A percentile compares a stretch with the other conserved stretches of the same genome.
phyloP scores from a whole-genome alignment of 2,329 filamentous ascomycete genomes.

The Immersiporthe knoxdaviesiana region DNA sequence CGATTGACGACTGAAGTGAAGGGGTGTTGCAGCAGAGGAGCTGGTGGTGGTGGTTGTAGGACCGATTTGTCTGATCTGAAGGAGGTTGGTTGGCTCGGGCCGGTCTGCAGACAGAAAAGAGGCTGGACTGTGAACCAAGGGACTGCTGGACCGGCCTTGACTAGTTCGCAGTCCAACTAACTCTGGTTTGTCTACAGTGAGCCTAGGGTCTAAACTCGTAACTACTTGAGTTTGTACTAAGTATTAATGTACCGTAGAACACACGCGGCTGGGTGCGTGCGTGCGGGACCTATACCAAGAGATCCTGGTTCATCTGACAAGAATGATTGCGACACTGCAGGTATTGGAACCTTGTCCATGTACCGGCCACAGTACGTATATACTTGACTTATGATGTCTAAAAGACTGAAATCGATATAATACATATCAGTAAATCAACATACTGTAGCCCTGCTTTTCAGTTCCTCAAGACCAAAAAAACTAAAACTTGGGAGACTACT shows the following conservation, averaged over 20 bases:
- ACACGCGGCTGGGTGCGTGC: background rate
- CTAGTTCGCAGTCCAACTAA: background rate
- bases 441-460: too few species aligned
- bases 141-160: background rate
- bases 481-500: too few species aligned
- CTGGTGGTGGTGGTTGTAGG: background rate
- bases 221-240: too few species aligned
- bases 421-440: background rate
- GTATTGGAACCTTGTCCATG: background rate
- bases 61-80: background rate
- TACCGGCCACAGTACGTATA: background rate
- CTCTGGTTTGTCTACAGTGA: background rate
- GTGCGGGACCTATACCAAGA: conserved; percentile 3
- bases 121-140: conserved; percentile 10
- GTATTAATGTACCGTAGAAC: background rate
- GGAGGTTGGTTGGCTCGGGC: background rate
- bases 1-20: background rate
- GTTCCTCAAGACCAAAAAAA: background rate
- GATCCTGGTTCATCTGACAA: background rate
- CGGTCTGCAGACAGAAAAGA: background rate
- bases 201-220: background rate
- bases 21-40: background rate
- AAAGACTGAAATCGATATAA: background rate
- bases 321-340: background rate
- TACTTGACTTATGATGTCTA: background rate